Percentiles rank a stretch among this genome's conserved stretches.
Evolutionary conservation across 164 flowering plant species (phyloP).

Genomic region (Stephania japonica): DNA sequence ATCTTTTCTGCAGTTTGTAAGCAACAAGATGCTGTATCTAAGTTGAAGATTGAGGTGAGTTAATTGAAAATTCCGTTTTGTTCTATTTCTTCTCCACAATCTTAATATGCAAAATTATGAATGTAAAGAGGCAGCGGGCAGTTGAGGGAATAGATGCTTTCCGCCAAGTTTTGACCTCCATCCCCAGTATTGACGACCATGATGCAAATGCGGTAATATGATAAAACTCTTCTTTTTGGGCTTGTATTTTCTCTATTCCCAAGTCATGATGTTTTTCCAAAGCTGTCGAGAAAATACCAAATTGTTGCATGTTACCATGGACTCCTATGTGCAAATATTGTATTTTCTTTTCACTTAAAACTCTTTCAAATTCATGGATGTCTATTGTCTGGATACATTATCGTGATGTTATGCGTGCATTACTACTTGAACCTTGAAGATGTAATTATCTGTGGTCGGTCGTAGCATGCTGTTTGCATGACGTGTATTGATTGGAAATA

Average conservation of each 20-base stretch:
- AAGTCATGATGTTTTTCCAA: not conserved
- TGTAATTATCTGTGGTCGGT: not conserved
- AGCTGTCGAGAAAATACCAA: not conserved
- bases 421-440: not conserved
- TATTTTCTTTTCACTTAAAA: not conserved
- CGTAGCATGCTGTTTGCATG: not conserved
- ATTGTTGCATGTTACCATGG: too few relatives aligned
- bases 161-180: conserved; percentile 59
- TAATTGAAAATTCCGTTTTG: conserved; percentile 4
- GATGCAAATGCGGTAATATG: conserved; percentile 75
- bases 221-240: not conserved
- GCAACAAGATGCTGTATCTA: conserved; percentile 47
- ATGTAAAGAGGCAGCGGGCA: conserved; percentile 51
- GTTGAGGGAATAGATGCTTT: conserved; percentile 67
- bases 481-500: too few relatives aligned
- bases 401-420: not conserved
- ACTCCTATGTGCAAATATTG: too few relatives aligned
- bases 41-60: conserved; percentile 73
- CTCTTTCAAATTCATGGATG: not conserved
- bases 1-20: conserved; percentile 56
- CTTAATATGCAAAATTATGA: conserved; percentile 15
- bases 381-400: not conserved
- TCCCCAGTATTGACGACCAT: conserved; percentile 76
- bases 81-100: conserved; percentile 1
- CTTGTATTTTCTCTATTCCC: not conserved